Evolutionary conservation across 2,329 filamentous ascomycete species (phyloP), one percentile per base, ranked within the genome.

Genomic region (Aspergillus vadensis): DNA sequence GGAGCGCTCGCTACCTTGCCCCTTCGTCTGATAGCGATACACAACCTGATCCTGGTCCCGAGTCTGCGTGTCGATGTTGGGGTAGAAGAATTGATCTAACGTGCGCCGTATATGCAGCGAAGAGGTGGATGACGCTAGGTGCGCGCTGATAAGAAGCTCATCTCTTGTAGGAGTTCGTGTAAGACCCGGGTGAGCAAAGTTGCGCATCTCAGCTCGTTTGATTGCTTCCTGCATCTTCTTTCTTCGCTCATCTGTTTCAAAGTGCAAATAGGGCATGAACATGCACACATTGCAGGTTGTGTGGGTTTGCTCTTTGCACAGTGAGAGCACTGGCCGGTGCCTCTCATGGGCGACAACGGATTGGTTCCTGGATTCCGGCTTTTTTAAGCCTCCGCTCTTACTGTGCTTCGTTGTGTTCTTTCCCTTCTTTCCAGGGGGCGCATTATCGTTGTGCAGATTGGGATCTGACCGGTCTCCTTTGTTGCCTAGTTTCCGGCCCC

Each of bases 191-290:
- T 67, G 63, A 17, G 64, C 58, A 9, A 69, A 60, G 7, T 59
- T 64, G 12, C 69, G 59, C 51, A 57, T 59, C 69, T 77, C 66
- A 54, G 74, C 73, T 19, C 69, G 70, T 27, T 76, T 71, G 39
- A 85, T 86, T 2, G 83, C 81, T 17, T 81, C 75, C 57, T 83
- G 83, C 86, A 89, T 87, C 65, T 82, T 80, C 55, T 77, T 76
- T 9, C 85, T 78, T 15, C 80, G 76, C 51, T 81, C 76, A 50
- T 86, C 80, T 0, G 85, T 86, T 67, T 89, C 86, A 54, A 87
- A 88, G 68, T 88, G 86, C 3, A 89, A 74, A 66, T 87, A 89
- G 0, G 86, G 86, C 85, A 88, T 87, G 74, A 86, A 83, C 5
- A 74, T 61, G 44, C 73, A 71, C 58, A 77, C 69, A 62, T 72